Evolutionary conservation across 805 yeast species (phyloP), one percentile per base, ranked within the genome.

Genomic region (Ascoidea rubescens): DNA sequence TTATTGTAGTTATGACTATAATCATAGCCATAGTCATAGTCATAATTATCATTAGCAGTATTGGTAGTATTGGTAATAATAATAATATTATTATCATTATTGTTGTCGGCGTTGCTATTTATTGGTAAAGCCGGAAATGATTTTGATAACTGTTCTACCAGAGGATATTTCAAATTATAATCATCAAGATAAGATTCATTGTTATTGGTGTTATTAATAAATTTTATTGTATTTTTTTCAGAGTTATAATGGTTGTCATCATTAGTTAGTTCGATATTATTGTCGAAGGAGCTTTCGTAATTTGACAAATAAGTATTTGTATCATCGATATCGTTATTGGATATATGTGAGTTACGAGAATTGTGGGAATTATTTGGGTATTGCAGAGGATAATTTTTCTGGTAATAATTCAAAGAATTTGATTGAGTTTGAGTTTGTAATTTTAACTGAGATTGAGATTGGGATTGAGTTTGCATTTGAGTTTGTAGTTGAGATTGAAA

Each of bases 401-500:
- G 28, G 28, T 21, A 21, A 21, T 21, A 21, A 21, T 21, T 21
- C 3, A 21, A 21, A 21, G 28, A 21, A 21, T 37, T 37, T 37
- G 43, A 8, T 37, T 37, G 8, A 37, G 43, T 37, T 37, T 8
- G 43, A 37, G 43, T 37, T 37, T 37, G 43, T 10, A 10, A 37
- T 37, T 37, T 8, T 10, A 37, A 37, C 4, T 37, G 43, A 4
- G 43, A 37, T 14, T 28, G 47, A 2, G 5, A 10, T 42, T 14
- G 48, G 45, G 17, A 43, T n/a, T 37, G 42, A 14, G 44, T 16
- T 5, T 33, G 21, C 28, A 45, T 31, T 16, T 46, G 45, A 43
- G 51, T 47, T 31, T 33, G 46, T 49, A 48, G 53, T 12, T 44
- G 50, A 14, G 45, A 31, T 30, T 46, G 17, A 12, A 45, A 8